phyloP scores from a whole-genome alignment of 2,329 filamentous ascomycete genomes.

The Neurospora crassa region DNA sequence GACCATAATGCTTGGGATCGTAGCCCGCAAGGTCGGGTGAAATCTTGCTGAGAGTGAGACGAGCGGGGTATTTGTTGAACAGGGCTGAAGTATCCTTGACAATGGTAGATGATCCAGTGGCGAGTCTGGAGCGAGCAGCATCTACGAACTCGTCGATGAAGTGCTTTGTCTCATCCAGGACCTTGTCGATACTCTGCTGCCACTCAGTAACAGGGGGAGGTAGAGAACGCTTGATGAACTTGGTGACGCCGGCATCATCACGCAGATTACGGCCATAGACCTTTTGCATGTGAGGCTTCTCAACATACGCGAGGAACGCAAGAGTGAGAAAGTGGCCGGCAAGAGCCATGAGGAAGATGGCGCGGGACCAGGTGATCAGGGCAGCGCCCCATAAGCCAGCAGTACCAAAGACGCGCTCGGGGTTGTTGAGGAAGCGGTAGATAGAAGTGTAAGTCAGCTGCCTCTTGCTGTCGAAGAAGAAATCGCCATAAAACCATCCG shows the following conservation, averaged over 20 bases:
- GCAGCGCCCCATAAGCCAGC: constrained; percentile 94
- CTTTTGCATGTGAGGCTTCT: constrained; percentile 97
- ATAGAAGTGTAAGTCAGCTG: constrained; percentile 95
- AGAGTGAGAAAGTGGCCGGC: constrained; percentile 78
- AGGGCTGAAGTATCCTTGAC: constrained; percentile 79
- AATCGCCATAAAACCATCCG: constrained; percentile 98
- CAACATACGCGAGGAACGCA: constrained; percentile 83
- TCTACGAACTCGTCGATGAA: constrained; percentile 90
- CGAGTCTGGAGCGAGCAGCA: constrained; percentile 72
- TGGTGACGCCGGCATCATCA: constrained; percentile 80
- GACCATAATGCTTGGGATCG: constrained; percentile 69
- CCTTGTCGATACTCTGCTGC: constrained; percentile 78
- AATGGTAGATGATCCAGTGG: constrained; percentile 76
- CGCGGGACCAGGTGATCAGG: constrained; percentile 80
- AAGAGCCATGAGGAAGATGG: constrained; percentile 79
- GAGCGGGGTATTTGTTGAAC: constrained; percentile 81
- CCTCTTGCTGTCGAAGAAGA: constrained; percentile 85
- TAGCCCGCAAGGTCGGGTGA: constrained; percentile 71
- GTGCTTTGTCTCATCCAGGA: constrained; percentile 76
- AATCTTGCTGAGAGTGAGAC: constrained; percentile 72
- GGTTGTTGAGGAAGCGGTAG: constrained; percentile 96
- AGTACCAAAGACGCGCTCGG: constrained; percentile 84
- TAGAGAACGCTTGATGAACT: constrained; percentile 78
- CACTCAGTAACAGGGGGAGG: constrained; percentile 75
- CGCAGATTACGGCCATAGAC: constrained; percentile 80